Evolutionary conservation across 768 basidiomycete species (phyloP).

Genomic region (Lenzites betulinus): DNA sequence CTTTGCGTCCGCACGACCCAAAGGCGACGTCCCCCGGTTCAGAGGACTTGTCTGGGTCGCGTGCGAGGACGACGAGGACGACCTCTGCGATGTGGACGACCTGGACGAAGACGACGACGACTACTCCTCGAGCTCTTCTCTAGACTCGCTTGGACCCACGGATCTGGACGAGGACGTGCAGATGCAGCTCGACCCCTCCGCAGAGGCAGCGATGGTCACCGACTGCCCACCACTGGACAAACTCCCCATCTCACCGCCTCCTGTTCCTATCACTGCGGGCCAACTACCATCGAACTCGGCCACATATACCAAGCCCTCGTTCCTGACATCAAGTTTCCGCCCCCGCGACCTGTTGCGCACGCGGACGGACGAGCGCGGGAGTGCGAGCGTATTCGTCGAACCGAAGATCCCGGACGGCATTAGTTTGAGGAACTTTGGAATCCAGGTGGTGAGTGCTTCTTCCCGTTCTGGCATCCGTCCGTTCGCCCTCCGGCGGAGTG

Average conservation of each 20-base stretch:
- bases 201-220: slow-evolving; percentile 11
- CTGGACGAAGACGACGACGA: slow-evolving; percentile 34
- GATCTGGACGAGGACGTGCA: slow-evolving; percentile 36
- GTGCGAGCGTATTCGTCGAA: slow-evolving; percentile 53
- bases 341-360: slow-evolving; percentile 39
- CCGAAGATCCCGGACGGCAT: slow-evolving; percentile 79
- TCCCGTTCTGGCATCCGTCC: slow-evolving; percentile 9
- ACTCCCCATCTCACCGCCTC: slow-evolving; percentile 7
- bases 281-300: slow-evolving; percentile 13
- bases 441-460: slow-evolving; percentile 71
- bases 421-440: slow-evolving; percentile 83
- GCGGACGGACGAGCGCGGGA: slow-evolving; percentile 21
- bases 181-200: slow-evolving; percentile 19
- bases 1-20: slow-evolving; percentile 51
- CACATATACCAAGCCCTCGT: slow-evolving; percentile 27
- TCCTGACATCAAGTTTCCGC: slow-evolving; percentile 55
- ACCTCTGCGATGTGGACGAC: slow-evolving; percentile 31
- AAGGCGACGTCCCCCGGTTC: slow-evolving; percentile 37
- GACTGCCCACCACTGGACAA: slow-evolving; percentile 14
- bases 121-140: slow-evolving; percentile 26
- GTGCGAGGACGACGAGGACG: slow-evolving; percentile 64
- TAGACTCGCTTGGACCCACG: slow-evolving; percentile 31
- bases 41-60: slow-evolving; percentile 86
- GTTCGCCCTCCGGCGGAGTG: not conserved
- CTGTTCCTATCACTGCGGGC: slow-evolving; percentile 20